These are phyloP conservation scores for Osmanthus fragrans DNA, from an alignment of 257 asterid species.

Conservation along the genomic window DNA sequence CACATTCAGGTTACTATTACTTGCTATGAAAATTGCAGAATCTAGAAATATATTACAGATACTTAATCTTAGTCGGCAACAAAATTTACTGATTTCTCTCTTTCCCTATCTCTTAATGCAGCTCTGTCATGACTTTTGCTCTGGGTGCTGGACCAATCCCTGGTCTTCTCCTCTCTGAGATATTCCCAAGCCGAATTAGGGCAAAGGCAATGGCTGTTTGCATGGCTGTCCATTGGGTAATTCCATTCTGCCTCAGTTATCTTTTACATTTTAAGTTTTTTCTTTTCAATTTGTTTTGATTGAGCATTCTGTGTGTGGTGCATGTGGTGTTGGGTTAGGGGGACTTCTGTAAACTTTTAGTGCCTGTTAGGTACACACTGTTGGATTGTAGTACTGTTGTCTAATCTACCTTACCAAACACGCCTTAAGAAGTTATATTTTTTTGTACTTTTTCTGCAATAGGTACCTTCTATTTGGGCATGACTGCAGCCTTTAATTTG, in stretches of 20 bases:
- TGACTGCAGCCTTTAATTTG: background rate
- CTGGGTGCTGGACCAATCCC: conserved; percentile 97
- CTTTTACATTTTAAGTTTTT: background rate
- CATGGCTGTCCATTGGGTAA: conserved; percentile 96
- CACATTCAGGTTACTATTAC: background rate
- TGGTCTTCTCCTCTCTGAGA: conserved; percentile 83
- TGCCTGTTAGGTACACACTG: background rate
- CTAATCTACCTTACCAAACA: background rate
- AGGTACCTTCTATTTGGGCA: background rate
- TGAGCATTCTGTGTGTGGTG: background rate
- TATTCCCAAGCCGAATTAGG: conserved; percentile 81
- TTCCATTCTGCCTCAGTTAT: conserved; percentile 12
- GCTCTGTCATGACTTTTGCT: conserved; percentile 75
- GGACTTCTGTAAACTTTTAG: background rate
- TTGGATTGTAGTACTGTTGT: background rate
- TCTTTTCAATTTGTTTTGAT: background rate
- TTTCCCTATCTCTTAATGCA: conserved; percentile 28
- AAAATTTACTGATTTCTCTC: conserved; percentile 1
- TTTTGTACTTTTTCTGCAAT: background rate
- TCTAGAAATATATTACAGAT: background rate
- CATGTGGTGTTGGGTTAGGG: background rate
- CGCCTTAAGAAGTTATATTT: background rate
- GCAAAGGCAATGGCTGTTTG: conserved; percentile 95
- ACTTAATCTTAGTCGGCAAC: background rate
- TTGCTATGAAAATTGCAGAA: background rate